Evolutionary conservation across 179 eudicot genomes (phyloP), one percentile per base, ranked within the genome.

Genomic region (Silene noctiflora): DNA sequence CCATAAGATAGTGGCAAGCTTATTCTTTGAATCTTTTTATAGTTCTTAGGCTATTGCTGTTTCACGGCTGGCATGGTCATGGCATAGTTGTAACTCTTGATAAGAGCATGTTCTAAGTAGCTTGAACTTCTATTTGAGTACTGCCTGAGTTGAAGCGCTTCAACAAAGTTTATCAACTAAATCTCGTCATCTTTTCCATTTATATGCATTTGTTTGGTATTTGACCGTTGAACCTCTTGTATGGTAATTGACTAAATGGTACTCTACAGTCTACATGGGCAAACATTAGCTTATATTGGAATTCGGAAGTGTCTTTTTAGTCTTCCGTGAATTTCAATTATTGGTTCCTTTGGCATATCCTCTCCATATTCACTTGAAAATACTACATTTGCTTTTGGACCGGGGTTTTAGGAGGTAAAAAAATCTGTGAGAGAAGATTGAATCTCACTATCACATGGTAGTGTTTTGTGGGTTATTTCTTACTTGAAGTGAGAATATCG

Each of bases 31-130:
- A 42, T 17, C 27, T 3, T 79, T 22, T 21, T 59, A 69, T 78
- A 21, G 12, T 24, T 31, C 22, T 3, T 44, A 19, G 33, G 31
- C 21, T 62, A 16, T 79, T 20, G 42, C 66, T 69, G 25, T 59
- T 62, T 64, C 68, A 59, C 11, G 46, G 58, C 79, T 74, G 67
- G 33, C 58, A 16, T 14, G 35, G 75, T 69, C 29, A 71, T 67
- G 29, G 65, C 22, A 17, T 75, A 58, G 44, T 25, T 21, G 68
- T 35, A 53, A 27, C 22, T 16, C 20, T 16, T 65, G 33, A 4
- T 65, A 65, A 35, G 42, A 65, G 20, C 16, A 63, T 75, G n/a
- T n/a, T 46, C 62, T n/a, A 25, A 35, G 51, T 74, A 29, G 19
- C 42, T 64, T 17, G 31, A 1, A 16, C 68, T 64, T 64, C 39